Evolutionary conservation across 2,329 filamentous ascomycete genomes (phyloP), one percentile per base, ranked within the genome.

Genomic region (Truncatella angustata): DNA sequence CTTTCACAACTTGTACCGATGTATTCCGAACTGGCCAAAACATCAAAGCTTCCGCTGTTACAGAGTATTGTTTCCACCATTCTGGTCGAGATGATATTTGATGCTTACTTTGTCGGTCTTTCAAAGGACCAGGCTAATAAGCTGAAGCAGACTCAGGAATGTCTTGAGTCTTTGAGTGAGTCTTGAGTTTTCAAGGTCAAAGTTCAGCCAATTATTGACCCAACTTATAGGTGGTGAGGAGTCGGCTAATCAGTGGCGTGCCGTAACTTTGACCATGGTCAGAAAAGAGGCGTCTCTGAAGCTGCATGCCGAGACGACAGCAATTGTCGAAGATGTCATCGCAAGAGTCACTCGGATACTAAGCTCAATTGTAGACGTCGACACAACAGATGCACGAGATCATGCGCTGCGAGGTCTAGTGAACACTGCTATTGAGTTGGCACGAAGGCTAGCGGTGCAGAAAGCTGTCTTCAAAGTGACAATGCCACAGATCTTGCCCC

Each of bases 191-290:
- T n/a, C n/a, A n/a, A n/a, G n/a, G n/a, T n/a, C n/a, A n/a, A n/a
- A n/a, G n/a, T n/a, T n/a, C n/a, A n/a, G n/a, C n/a, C n/a, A n/a
- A n/a, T n/a, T n/a, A n/a, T n/a, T n/a, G n/a, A n/a, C n/a, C n/a
- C n/a, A n/a, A n/a, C n/a, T n/a, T n/a, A n/a, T n/a, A n/a, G 73
- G 71, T 45, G 74, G 79, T 4, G 70, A 73, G 42, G 77, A 81
- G 55, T 72, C 77, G 26, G 75, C 85, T 55, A 87, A 86, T 63
- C 80, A 84, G 62, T 88, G 85, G 85, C 81, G 85, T 35, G 81
- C 84, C 5, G 73, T 76, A n/a, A 88, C 85, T 2, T 73, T 87
- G 36, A 74, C 80, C 23, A 73, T 85, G 39, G 66, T 88, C 47
- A 76, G 76, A 50, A 81, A 80, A 59, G 80, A 81, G 54, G 73